A percentile compares a stretch with the other conserved stretches of the same genome.
These are phyloP conservation scores for Corylus americana DNA, from an alignment of 306 rosid species.

Conservation along the genomic window DNA sequence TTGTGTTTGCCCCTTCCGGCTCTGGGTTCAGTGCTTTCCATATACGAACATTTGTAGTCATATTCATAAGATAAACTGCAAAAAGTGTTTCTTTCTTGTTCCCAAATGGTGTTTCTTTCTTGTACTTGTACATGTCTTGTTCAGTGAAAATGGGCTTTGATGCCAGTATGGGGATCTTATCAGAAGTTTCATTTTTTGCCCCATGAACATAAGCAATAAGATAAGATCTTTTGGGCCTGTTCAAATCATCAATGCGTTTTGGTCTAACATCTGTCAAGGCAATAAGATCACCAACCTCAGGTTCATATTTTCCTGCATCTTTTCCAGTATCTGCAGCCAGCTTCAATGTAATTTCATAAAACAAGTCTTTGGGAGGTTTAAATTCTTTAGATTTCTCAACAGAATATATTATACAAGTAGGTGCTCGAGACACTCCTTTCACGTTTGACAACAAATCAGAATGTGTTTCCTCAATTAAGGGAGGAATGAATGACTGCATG, in stretches of 20 bases:
- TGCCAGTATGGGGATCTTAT: slow-evolving; percentile 7
- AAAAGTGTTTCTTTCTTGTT: background rate
- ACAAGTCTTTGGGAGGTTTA: slow-evolving; percentile 12
- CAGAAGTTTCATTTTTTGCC: background rate
- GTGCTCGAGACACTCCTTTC: background rate
- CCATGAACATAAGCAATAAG: slow-evolving; percentile 25
- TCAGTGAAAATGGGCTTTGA: slow-evolving; percentile 16
- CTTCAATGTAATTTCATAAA: slow-evolving; percentile 14
- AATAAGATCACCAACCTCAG: slow-evolving; percentile 33
- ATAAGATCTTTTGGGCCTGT: slow-evolving; percentile 9
- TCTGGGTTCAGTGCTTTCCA: slow-evolving; percentile 28
- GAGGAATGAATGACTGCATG: slow-evolving; percentile 25
- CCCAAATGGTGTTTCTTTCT: background rate
- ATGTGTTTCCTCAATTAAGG: slow-evolving; percentile 40
- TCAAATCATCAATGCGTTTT: slow-evolving; percentile 26
- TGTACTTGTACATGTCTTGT: background rate
- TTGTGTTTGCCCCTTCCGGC: slow-evolving; percentile 8
- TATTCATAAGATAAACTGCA: slow-evolving; percentile 28
- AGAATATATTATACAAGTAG: slow-evolving; percentile 6
- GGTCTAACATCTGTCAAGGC: slow-evolving; percentile 33
- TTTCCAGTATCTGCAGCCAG: background rate
- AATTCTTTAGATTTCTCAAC: background rate
- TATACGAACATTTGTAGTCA: slow-evolving; percentile 37
- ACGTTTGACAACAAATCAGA: slow-evolving; percentile 27
- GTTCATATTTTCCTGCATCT: background rate